Evolutionary conservation across 1,139 yeast species (phyloP), one percentile per base, ranked within the genome.

Genomic region (Saccharomyces pastorianus): DNA sequence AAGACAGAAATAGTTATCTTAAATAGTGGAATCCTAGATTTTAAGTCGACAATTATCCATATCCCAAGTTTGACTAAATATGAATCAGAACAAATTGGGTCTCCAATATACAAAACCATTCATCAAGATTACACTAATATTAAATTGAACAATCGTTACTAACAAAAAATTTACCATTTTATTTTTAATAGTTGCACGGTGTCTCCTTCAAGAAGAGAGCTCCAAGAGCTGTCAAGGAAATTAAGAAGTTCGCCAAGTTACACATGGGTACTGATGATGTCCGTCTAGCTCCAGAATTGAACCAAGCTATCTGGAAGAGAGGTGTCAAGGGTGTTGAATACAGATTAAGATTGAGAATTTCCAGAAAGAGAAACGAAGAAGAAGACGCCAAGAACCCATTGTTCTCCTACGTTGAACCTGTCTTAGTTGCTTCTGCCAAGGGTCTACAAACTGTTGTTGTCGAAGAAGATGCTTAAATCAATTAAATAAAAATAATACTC

Each of bases 301-400:
- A 95, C 87, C 95, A 91, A 79, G 95, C 87, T 76, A 83, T 95
- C 81, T 95, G 99, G 99, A 88, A 89, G 80, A 90, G 96, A 83
- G 99, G 99, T 83, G 86, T 95, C 81, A 93, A 91, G 85, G 97
- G 97, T 81, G 96, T 89, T 73, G 96, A 96, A 77, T 82, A 81
- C 88, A 91, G 97, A 85, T 76, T 95, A 80, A 90, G 99, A 84
- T 84, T 95, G 77, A 91, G 97, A 83, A 91, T 95, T 81, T 90
- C 98, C 64, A 91, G 99, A 89, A 93, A 88, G 93, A 89, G 98
- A 84, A 93, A 93, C 84, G 98, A 95, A 79, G 99, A 93, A 83
- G 99, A 95, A 84, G 93, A 90, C 77, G 98, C 99, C 74, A 88
- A 88, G 85, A 95, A 90, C 82, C 90, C 91, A 79, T 85, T 95